Evolutionary conservation across 495 filamentous ascomycete genomes (phyloP).

Genomic region (Friedmanniomyces simplex): DNA sequence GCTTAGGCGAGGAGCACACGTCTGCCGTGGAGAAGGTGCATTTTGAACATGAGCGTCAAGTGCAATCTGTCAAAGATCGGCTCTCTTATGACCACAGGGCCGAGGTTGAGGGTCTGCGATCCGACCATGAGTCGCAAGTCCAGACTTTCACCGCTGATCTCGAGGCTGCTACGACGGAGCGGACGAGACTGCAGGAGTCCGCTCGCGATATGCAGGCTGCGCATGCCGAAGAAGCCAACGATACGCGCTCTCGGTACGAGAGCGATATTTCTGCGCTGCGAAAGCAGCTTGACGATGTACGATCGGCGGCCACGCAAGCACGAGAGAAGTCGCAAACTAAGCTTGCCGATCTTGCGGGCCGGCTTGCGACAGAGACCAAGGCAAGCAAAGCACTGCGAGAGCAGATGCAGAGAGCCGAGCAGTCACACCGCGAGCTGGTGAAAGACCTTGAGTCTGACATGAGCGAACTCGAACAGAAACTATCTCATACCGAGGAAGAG

Average conservation of each 20-base stretch:
- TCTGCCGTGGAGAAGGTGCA: neutral
- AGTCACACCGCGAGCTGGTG: slow-evolving; percentile 5
- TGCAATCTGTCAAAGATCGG: neutral
- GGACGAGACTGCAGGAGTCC: neutral
- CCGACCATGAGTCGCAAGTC: neutral
- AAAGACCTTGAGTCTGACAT: slow-evolving; percentile 1
- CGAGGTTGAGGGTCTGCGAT: neutral
- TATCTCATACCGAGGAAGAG: neutral
- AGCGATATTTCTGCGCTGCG: neutral
- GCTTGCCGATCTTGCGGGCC: slow-evolving; percentile 11
- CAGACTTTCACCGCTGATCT: neutral
- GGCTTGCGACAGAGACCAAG: slow-evolving; percentile 4
- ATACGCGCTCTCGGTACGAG: neutral
- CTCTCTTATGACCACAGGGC: neutral
- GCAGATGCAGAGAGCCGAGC: slow-evolving; percentile 3
- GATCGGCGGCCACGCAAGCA: neutral
- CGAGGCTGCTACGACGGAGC: neutral
- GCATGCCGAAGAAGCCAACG: neutral
- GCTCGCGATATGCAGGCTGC: neutral
- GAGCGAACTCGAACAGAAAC: slow-evolving; percentile 1
- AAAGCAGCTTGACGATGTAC: neutral
- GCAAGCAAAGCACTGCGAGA: neutral
- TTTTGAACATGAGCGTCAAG: neutral
- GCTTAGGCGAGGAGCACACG: neutral
- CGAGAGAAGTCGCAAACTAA: slow-evolving; percentile 10